phyloP scores from a whole-genome alignment of 179 eudicot species.

The Spinacia oleracea region DNA sequence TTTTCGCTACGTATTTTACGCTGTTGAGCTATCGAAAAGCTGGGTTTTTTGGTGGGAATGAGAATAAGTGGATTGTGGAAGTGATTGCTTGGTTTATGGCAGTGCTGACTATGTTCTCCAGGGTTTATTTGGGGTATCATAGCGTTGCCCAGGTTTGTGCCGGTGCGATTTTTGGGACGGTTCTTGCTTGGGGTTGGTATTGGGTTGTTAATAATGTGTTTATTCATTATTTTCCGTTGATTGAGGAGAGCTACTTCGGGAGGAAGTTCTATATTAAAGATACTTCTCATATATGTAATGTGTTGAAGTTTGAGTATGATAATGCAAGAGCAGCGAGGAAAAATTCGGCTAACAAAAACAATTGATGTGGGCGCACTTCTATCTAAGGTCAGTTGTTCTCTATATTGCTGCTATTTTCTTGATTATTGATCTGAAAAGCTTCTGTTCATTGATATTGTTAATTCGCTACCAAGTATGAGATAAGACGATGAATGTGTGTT shows the following conservation, averaged over 20 bases:
- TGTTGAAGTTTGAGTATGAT: slow-evolving; percentile 87
- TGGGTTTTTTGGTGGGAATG: slow-evolving; percentile 46
- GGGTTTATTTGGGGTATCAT: slow-evolving; percentile 95
- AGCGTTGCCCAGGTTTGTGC: slow-evolving; percentile 77
- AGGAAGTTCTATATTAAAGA: slow-evolving; percentile 75
- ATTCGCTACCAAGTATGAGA: background rate
- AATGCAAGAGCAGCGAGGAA: slow-evolving; percentile 81
- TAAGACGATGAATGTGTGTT: background rate
- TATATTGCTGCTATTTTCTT: background rate
- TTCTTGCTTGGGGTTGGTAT: slow-evolving; percentile 68
- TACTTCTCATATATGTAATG: slow-evolving; percentile 78
- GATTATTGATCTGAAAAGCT: background rate
- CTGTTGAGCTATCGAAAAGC: slow-evolving; percentile 46
- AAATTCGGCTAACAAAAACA: slow-evolving; percentile 44
- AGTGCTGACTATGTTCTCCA: slow-evolving; percentile 62
- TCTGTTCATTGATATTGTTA: too few relatives aligned
- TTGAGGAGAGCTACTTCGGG: slow-evolving; percentile 82
- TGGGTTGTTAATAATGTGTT: slow-evolving; percentile 58
- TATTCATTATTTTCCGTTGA: slow-evolving; percentile 43
- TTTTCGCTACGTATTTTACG: slow-evolving; percentile 68
- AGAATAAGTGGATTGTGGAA: slow-evolving; percentile 38
- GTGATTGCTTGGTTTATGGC: slow-evolving; percentile 65
- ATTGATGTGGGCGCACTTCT: slow-evolving; percentile 24
- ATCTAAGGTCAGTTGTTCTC: background rate
- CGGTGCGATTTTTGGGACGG: slow-evolving; percentile 61